Percentiles rank a stretch among this genome's conserved stretches.
Conservation (phyloP, 2,329 filamentous ascomycete genomes). For the Pezicula neosporulosa region DNA sequence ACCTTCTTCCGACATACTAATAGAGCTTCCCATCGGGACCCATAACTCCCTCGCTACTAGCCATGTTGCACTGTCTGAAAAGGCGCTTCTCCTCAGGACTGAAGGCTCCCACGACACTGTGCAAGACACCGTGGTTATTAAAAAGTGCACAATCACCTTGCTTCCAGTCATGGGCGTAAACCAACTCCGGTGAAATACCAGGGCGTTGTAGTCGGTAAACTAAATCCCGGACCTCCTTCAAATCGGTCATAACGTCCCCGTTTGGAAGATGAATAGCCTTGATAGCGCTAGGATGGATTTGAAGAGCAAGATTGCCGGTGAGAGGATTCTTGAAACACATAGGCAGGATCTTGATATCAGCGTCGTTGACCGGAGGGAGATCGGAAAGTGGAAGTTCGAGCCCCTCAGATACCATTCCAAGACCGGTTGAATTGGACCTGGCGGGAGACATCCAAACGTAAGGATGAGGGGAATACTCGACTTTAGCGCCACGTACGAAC, state of each 20-base stretch:
- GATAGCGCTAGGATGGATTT: slow-evolving; percentile 71
- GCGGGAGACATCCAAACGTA: slow-evolving; percentile 79
- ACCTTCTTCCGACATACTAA: slow-evolving; percentile 6
- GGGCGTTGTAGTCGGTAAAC: slow-evolving; percentile 71
- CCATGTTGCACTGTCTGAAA: slow-evolving; percentile 78
- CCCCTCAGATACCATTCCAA: slow-evolving; percentile 67
- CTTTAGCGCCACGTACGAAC: slow-evolving; percentile 61
- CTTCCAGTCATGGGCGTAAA: slow-evolving; percentile 75
- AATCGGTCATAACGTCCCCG: slow-evolving; percentile 65
- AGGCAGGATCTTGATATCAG: slow-evolving; percentile 68
- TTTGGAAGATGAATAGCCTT: slow-evolving; percentile 65
- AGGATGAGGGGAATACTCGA: slow-evolving; percentile 76
- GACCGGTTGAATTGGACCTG: slow-evolving; percentile 62
- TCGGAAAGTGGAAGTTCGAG: slow-evolving; percentile 56
- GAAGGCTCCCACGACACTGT: slow-evolving; percentile 74
- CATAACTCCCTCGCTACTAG: slow-evolving; percentile 48
- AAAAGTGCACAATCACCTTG: slow-evolving; percentile 75
- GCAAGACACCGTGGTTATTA: slow-evolving; percentile 72
- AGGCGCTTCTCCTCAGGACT: slow-evolving; percentile 68
- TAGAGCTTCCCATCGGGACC: slow-evolving; percentile 29
- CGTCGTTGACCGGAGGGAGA: slow-evolving; percentile 61
- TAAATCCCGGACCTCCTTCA: slow-evolving; percentile 62
- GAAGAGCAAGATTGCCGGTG: slow-evolving; percentile 65
- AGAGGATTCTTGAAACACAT: slow-evolving; percentile 77
- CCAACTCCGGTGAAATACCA: slow-evolving; percentile 63